Evolutionary conservation across 116 monocot species (phyloP).

Genomic region (Dioscorea cayenensis): DNA sequence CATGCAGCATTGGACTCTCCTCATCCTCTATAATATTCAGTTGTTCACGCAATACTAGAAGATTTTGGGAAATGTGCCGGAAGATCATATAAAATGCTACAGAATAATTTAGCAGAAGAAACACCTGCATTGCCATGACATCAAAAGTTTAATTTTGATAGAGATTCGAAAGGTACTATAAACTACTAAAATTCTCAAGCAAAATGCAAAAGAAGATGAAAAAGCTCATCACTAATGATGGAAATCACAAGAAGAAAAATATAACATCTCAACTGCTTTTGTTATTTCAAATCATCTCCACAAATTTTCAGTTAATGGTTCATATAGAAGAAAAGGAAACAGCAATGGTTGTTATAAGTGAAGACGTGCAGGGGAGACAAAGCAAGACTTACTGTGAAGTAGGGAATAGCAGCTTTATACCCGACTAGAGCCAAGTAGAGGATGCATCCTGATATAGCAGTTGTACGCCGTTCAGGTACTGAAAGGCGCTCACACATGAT

Average conservation of each 20-base stretch:
- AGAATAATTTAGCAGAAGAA: slow-evolving; percentile 54
- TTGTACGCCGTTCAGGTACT: slow-evolving; percentile 54
- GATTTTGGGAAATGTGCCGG: slow-evolving; percentile 50
- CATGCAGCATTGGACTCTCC: slow-evolving; percentile 48
- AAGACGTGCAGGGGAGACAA: background rate
- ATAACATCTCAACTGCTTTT: background rate
- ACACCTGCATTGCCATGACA: slow-evolving; percentile 29
- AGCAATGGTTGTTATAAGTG: background rate
- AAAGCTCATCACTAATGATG: too few species aligned
- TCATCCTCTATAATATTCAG: slow-evolving; percentile 53
- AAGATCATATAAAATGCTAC: slow-evolving; percentile 72
- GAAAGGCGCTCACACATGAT: slow-evolving; percentile 84
- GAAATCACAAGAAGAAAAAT: background rate
- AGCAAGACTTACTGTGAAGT: slow-evolving; percentile 56
- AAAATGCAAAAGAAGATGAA: too few species aligned
- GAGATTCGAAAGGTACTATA: background rate
- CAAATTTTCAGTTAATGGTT: background rate
- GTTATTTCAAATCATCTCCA: background rate
- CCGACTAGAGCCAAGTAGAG: slow-evolving; percentile 78
- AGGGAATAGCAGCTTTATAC: slow-evolving; percentile 78
- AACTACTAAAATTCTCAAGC: background rate
- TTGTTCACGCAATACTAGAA: slow-evolving; percentile 57
- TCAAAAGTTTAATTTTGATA: background rate
- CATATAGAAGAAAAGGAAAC: background rate
- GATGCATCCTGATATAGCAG: slow-evolving; percentile 49